Conservation (phyloP, 345 rosid genomes). For the Psidium friedrichsthalianum region DNA sequence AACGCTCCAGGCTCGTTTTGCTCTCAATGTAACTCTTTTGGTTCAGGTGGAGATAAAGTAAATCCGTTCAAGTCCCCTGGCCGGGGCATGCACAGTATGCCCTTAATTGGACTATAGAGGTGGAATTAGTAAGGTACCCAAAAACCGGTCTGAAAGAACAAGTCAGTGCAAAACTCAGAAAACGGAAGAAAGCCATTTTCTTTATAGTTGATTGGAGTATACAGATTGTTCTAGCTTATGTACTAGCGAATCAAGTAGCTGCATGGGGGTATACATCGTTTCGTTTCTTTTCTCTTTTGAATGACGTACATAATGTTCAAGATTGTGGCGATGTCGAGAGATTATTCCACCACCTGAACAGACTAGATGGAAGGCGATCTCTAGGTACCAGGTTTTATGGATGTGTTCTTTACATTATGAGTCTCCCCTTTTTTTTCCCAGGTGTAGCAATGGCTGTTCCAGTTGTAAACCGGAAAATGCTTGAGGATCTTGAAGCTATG, state of each 20-base stretch:
- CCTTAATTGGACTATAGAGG: neutral
- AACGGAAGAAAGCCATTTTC: neutral
- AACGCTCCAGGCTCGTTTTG: neutral
- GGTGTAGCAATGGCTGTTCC: constrained; percentile 24
- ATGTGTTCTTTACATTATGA: neutral
- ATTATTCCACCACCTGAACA: neutral
- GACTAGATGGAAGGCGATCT: neutral
- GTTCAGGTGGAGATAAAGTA: neutral
- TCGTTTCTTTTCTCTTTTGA: neutral
- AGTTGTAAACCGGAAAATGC: constrained; percentile 43
- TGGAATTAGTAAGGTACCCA: neutral
- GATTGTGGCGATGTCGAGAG: neutral
- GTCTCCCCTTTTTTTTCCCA: neutral
- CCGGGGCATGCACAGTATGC: neutral
- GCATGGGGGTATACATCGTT: neutral
- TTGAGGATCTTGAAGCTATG: constrained; percentile 53
- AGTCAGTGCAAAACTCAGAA: neutral
- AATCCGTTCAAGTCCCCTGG: neutral
- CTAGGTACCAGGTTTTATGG: neutral
- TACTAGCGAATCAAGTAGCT: neutral
- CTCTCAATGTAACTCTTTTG: neutral
- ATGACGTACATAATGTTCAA: neutral
- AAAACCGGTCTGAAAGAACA: neutral
- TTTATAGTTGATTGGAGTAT: neutral
- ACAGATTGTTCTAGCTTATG: neutral